Evolutionary conservation across 495 filamentous ascomycete genomes (phyloP), one percentile per base, ranked within the genome.

Genomic region (Xylaria venustula): DNA sequence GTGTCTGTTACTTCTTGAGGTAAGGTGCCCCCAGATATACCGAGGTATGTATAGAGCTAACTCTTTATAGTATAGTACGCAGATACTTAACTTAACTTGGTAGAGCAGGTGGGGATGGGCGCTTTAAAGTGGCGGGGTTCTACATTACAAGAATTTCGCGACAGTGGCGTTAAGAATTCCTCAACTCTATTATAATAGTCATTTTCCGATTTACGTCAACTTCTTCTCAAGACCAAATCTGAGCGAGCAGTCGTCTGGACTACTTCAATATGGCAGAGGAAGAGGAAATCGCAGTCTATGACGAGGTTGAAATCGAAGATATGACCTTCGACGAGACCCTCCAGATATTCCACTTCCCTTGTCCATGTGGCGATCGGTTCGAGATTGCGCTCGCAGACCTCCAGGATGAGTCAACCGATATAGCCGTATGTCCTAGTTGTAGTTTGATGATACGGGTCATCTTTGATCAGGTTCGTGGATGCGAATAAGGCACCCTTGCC

Each of bases 261-360:
- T n/a, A n/a, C n/a, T n/a, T n/a, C 60, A 79, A 70, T 47, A 90
- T 90, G 88, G 81, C 87, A 23, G 88, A 90, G 47, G 76, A 80
- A 67, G 86, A 87, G 40, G 75, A 81, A 47, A 71, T 86, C 45
- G 85, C 88, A 58, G 89, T 96, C 68, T 98, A 98, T 81, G 94
- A 98, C 75, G 93, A 98, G 75, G 92, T 98, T 77, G 94, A 98
- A 72, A 97, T 98, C 82, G 94, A 98, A 73, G 94, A 98, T 73
- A 96, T 98, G 90, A 94, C 91, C 70, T 98, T 85, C 74, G 92
- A 98, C 74, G 76, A 87, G 23, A 81, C 81, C 2, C 80, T 91
- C 20, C 87, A 95, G 73, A 86, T 96, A 68, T 98, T 96, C 76
- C 90, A 92, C 73, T 97, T 92, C 74, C 94, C 94, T 15, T 98